A percentile compares a stretch with the other conserved stretches of the same genome.
Evolutionary conservation across 2,329 filamentous ascomycete genomes (phyloP).

Genomic region (Fusarium sp.): DNA sequence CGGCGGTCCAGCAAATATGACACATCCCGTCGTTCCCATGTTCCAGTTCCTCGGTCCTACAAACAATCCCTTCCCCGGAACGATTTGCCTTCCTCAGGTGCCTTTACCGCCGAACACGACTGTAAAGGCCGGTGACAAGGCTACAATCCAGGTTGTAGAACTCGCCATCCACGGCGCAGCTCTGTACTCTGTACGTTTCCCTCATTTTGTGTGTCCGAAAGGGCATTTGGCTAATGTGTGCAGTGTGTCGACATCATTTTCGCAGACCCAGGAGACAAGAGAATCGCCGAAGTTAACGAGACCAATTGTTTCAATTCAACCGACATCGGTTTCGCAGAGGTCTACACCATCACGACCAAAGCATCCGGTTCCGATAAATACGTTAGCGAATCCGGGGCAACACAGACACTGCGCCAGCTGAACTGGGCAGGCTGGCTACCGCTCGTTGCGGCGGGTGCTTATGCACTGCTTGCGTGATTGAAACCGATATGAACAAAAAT

Average conservation of each 20-base stretch:
- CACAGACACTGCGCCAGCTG: slow-evolving; percentile 29
- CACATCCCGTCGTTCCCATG: slow-evolving; percentile 80
- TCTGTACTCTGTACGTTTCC: slow-evolving; percentile 77
- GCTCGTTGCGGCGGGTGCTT: slow-evolving; percentile 54
- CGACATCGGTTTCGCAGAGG: slow-evolving; percentile 78
- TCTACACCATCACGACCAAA: slow-evolving; percentile 76
- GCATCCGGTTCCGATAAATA: slow-evolving; percentile 54
- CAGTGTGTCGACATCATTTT: slow-evolving; percentile 97
- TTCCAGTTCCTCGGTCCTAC: slow-evolving; percentile 87
- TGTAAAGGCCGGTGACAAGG: slow-evolving; percentile 85
- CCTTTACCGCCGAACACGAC: slow-evolving; percentile 79
- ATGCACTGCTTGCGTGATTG: slow-evolving; percentile 51
- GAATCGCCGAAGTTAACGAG: slow-evolving; percentile 77
- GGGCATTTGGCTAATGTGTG: slow-evolving; percentile 9
- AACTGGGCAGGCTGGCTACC: slow-evolving; percentile 58
- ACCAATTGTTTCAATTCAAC: slow-evolving; percentile 92
- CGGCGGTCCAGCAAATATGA: slow-evolving; percentile 84
- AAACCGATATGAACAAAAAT: slow-evolving; percentile 18
- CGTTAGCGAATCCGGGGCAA: slow-evolving; percentile 47
- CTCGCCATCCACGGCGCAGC: slow-evolving; percentile 84
- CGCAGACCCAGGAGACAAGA: slow-evolving; percentile 77
- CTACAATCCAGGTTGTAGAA: slow-evolving; percentile 91
- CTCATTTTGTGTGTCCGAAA: neutral
- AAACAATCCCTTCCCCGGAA: slow-evolving; percentile 87
- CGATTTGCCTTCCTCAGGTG: slow-evolving; percentile 90